Percentiles rank a stretch among this genome's conserved stretches.
phyloP scores from a whole-genome alignment of 768 basidiomycete genomes.

The Wakefieldia striispora region DNA sequence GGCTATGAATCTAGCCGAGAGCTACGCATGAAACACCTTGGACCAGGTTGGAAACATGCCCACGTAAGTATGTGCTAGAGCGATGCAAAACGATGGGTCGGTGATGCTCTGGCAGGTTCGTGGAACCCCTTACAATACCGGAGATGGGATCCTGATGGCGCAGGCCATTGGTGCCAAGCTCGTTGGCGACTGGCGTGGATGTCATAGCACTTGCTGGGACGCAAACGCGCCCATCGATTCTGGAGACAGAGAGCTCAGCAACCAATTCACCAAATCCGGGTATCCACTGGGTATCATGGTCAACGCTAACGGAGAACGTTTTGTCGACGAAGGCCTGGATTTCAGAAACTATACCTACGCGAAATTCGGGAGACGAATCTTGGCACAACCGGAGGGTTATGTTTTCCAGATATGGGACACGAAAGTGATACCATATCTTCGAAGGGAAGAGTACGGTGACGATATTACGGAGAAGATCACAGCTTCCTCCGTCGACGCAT shows the following conservation, averaged over 20 bases:
- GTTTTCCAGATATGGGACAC: slow-evolving; percentile 69
- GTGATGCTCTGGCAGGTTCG: slow-evolving; percentile 44
- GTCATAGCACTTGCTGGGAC: slow-evolving; percentile 74
- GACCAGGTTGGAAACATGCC: slow-evolving; percentile 56
- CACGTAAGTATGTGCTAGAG: slow-evolving; percentile 36
- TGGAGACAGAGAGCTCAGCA: slow-evolving; percentile 58
- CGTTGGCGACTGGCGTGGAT: slow-evolving; percentile 67
- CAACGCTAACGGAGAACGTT: slow-evolving; percentile 54
- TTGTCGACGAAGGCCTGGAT: slow-evolving; percentile 72
- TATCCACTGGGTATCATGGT: slow-evolving; percentile 73
- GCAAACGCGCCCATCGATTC: slow-evolving; percentile 50
- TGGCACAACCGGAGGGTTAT: slow-evolving; percentile 53
- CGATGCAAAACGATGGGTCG: not conserved
- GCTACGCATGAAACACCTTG: slow-evolving; percentile 53
- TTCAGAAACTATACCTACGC: slow-evolving; percentile 75
- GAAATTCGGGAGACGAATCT: slow-evolving; percentile 59
- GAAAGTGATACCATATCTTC: slow-evolving; percentile 40
- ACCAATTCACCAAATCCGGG: slow-evolving; percentile 73
- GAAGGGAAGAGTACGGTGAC: slow-evolving; percentile 67
- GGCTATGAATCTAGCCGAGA: slow-evolving; percentile 61
- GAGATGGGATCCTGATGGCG: slow-evolving; percentile 61
- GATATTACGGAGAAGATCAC: slow-evolving; percentile 55
- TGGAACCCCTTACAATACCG: slow-evolving; percentile 70
- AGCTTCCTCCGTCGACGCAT: slow-evolving; percentile 44
- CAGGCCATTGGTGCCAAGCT: slow-evolving; percentile 48